These are phyloP conservation scores for Pythium oligandrum DNA, from an alignment of 352 stramenopile species.

Conservation along the genomic window DNA sequence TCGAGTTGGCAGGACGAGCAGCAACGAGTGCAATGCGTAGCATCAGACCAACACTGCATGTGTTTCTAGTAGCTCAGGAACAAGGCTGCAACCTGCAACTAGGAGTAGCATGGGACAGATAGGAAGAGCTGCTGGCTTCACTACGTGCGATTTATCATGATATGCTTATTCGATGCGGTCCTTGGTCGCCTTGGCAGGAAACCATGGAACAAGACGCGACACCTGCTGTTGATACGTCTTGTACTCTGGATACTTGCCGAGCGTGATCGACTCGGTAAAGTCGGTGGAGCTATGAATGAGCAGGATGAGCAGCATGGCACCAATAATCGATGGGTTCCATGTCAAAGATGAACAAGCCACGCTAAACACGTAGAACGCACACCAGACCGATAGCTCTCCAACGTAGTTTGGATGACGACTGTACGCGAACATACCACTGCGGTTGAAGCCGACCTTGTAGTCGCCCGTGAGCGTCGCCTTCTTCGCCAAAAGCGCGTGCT, in stretches of 20 bases:
- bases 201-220: conserved; percentile 63
- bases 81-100: too few species aligned
- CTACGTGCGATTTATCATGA: too few species aligned
- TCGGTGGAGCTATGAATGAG: conserved; percentile 88
- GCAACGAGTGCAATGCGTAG: too few species aligned
- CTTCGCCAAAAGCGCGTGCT: conserved; percentile 63
- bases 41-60: too few species aligned
- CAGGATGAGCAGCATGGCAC: conserved; percentile 71
- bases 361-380: conserved; percentile 88
- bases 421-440: conserved; percentile 87
- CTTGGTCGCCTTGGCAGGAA: conserved; percentile 10
- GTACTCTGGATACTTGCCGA: conserved; percentile 89
- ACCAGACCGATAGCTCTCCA: conserved; percentile 88
- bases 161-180: conserved; percentile 13
- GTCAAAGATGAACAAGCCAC: conserved; percentile 40
- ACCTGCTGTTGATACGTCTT: conserved; percentile 76
- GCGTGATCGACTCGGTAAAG: conserved; percentile 89
- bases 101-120: too few species aligned
- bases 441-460: conserved; percentile 75
- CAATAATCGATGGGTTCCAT: conserved; percentile 75
- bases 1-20: too few species aligned
- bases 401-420: conserved; percentile 93
- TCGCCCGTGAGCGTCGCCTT: conserved; percentile 60
- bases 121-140: too few species aligned
- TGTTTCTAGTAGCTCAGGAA: too few species aligned